Conservation (phyloP, 2,329 filamentous ascomycete species). For the Apiospora koreana region DNA sequence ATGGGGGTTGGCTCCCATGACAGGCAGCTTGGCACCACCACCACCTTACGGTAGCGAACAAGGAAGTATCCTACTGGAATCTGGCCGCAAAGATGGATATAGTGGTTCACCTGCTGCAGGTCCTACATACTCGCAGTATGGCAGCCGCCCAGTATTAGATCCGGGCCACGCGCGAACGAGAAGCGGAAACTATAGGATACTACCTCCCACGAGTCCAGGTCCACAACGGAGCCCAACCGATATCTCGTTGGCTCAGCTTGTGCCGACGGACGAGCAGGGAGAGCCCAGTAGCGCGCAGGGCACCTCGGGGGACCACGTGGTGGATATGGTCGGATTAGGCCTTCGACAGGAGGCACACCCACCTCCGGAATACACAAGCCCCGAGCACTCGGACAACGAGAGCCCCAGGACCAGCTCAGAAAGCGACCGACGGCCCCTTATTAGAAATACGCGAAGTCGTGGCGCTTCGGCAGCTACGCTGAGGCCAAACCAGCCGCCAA, state of each 20-base stretch:
- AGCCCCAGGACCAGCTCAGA: constrained; percentile 60
- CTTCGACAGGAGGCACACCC: constrained; percentile 61
- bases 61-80: constrained; percentile 91
- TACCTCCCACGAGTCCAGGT: constrained; percentile 80
- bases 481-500: constrained; percentile 58
- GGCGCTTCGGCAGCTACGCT: constrained; percentile 49
- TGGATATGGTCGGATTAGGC: constrained; percentile 41
- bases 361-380: constrained; percentile 72
- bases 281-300: constrained; percentile 55
- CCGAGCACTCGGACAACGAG: constrained; percentile 58
- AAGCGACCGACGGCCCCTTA: constrained; percentile 55
- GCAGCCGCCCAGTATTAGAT: constrained; percentile 44
- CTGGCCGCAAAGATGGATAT: constrained; percentile 68
- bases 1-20: constrained; percentile 96
- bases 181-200: constrained; percentile 76
- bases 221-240: constrained; percentile 91
- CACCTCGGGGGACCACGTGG: constrained; percentile 37
- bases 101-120: constrained; percentile 42
- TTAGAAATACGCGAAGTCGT: constrained; percentile 51
- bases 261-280: constrained; percentile 70
- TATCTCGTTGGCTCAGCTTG: constrained; percentile 87
- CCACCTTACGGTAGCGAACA: constrained; percentile 97
- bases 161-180: constrained; percentile 72
- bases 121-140: constrained; percentile 46
- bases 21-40: constrained; percentile 89